phyloP scores from a whole-genome alignment of 2,329 filamentous ascomycete species.

The Byssochlamys sp. region DNA sequence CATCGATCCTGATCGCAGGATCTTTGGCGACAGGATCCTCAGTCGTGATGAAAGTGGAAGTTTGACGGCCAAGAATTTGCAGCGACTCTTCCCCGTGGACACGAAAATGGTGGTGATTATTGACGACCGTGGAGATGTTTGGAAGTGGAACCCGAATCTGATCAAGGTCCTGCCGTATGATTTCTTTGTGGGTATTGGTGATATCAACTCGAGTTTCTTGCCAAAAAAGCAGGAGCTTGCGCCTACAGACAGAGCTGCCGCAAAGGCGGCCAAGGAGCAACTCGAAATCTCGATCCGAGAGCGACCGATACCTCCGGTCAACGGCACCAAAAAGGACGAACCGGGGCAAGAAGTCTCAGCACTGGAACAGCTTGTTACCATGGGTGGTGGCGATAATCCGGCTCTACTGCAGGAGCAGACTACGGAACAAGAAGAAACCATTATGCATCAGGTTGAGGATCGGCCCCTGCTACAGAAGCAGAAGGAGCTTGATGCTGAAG shows the following conservation, averaged over 20 bases:
- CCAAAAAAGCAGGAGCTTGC: constrained; percentile 58
- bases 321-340: constrained; percentile 22
- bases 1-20: constrained; percentile 76
- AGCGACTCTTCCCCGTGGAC: constrained; percentile 86
- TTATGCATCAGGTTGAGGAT: constrained; percentile 82
- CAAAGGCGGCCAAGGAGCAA: constrained; percentile 18
- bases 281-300: constrained; percentile 2
- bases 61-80: constrained; percentile 78
- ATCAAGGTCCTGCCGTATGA: constrained; percentile 94
- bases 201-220: constrained; percentile 96
- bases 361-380: constrained; percentile 65
- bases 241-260: constrained; percentile 29
- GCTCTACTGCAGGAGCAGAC: constrained; percentile 63
- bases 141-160: constrained; percentile 84
- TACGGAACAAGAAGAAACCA: constrained; percentile 73
- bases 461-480: constrained; percentile 86
- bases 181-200: constrained; percentile 94
- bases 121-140: constrained; percentile 91
- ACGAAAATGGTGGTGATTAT: constrained; percentile 99
- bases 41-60: constrained; percentile 95
- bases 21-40: constrained; percentile 90
- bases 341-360: constrained; percentile 41
- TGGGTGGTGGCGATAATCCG: constrained; percentile 62
- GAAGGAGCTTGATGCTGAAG: constrained; percentile 77
- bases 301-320: constrained; percentile 17